Percentiles rank a stretch among this genome's conserved stretches.
Conservation (phyloP, 495 filamentous ascomycete species). For the Wilcoxina mikolae region DNA sequence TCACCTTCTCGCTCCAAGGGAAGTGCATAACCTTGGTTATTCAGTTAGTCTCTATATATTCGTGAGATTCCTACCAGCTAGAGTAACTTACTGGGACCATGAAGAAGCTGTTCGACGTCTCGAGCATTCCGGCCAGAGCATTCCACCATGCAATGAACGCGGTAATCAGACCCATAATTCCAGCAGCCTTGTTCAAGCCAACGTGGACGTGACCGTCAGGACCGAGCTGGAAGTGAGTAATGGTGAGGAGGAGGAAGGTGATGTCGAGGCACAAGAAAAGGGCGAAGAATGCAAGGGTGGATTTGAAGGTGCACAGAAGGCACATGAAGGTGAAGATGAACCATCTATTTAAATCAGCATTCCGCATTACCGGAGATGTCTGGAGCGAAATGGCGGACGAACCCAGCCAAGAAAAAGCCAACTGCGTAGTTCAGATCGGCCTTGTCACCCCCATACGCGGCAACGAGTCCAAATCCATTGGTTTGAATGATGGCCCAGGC, state of each 20-base stretch:
- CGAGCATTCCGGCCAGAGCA: conserved; percentile 85
- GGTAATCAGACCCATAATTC: conserved; percentile 72
- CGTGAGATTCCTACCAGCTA: not conserved
- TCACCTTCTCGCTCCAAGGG: conserved; percentile 86
- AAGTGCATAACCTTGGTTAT: conserved; percentile 56
- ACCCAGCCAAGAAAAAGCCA: conserved; percentile 73
- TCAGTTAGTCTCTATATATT: conserved; percentile 6
- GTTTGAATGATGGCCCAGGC: conserved; percentile 79
- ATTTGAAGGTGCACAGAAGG: conserved; percentile 76
- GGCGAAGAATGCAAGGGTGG: conserved; percentile 88
- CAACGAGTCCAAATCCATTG: conserved; percentile 43
- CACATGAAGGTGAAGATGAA: conserved; percentile 94
- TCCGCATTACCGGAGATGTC: not conserved
- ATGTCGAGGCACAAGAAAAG: conserved; percentile 91
- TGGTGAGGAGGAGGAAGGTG: conserved; percentile 75
- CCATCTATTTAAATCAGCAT: conserved; percentile 42
- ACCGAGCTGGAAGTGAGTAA: conserved; percentile 48
- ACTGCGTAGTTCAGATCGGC: conserved; percentile 50
- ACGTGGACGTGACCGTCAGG: conserved; percentile 34
- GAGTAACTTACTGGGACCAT: conserved; percentile 49
- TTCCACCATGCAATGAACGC: conserved; percentile 96
- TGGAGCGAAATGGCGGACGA: conserved; percentile 20
- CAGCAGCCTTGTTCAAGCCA: conserved; percentile 51
- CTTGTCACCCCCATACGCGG: conserved; percentile 31
- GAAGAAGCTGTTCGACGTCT: conserved; percentile 89